Percentiles rank a stretch among this genome's conserved stretches.
Evolutionary conservation across 163 green algal species (phyloP).

Genomic region (Dunaliella salina): DNA sequence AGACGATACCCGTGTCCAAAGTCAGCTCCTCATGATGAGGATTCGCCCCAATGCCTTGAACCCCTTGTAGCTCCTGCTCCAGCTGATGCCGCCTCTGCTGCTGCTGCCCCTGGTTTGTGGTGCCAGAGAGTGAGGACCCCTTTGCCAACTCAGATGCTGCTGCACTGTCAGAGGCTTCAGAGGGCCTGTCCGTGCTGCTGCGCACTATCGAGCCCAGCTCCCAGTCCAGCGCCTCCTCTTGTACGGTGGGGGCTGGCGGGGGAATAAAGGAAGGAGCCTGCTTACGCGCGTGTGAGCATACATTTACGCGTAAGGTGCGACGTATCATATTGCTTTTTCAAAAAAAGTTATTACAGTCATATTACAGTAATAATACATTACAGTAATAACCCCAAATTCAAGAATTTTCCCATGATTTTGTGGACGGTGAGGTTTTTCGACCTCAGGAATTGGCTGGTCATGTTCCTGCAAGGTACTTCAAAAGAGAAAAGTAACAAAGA

Average conservation of each 20-base stretch:
- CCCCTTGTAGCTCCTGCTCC: neutral
- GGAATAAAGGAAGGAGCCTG: slow-evolving; percentile 36
- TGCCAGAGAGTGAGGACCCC: neutral
- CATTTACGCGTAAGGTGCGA: too few species aligned
- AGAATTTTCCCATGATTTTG: too few species aligned
- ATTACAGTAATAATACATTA: too few species aligned
- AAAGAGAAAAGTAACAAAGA: too few species aligned
- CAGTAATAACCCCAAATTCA: too few species aligned
- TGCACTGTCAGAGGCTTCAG: neutral
- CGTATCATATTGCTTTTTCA: too few species aligned
- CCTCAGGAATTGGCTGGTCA: too few species aligned
- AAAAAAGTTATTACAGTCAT: too few species aligned
- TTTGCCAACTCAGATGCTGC: neutral
- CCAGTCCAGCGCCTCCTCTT: slow-evolving; percentile 54
- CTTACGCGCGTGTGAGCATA: neutral
- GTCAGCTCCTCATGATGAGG: neutral
- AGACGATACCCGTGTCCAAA: neutral
- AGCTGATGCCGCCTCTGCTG: neutral
- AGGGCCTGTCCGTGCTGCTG: slow-evolving; percentile 3
- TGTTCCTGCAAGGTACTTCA: too few species aligned
- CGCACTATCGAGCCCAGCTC: slow-evolving; percentile 50
- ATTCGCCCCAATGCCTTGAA: neutral
- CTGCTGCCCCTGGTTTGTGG: too few species aligned
- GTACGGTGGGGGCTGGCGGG: slow-evolving; percentile 5
- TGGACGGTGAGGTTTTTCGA: too few species aligned